phyloP scores from a whole-genome alignment of 2,329 filamentous ascomycete genomes.

The Hymenoscyphus fructigenus region DNA sequence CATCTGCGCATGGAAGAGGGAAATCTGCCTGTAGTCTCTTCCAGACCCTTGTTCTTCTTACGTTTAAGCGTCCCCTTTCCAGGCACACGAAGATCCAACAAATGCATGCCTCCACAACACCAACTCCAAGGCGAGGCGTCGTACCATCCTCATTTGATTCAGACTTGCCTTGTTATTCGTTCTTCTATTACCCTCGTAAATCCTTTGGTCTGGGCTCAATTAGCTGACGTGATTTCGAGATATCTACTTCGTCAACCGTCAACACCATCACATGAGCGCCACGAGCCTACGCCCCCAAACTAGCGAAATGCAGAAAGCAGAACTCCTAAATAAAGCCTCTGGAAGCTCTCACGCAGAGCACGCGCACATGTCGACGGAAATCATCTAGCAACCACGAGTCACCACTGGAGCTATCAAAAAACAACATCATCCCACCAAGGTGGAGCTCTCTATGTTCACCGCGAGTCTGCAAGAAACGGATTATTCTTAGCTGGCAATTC shows the following conservation, averaged over 20 bases:
- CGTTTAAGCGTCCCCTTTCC: slow-evolving; percentile 13
- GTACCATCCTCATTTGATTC: not conserved
- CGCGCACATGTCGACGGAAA: not conserved
- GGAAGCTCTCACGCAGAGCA: not conserved
- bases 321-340: slow-evolving; percentile 1
- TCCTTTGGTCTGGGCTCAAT: not conserved
- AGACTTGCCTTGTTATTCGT: not conserved
- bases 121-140: not conserved
- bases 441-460: not conserved
- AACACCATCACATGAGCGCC: not conserved
- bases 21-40: not conserved
- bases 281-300: not conserved
- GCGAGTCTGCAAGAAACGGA: slow-evolving; percentile 6
- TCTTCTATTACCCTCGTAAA: not conserved
- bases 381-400: not conserved
- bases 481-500: not conserved
- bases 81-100: slow-evolving; percentile 1
- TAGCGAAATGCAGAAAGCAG: not conserved
- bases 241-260: not conserved
- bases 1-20: not conserved
- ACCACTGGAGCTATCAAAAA: not conserved
- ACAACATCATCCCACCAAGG: not conserved
- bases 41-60: slow-evolving; percentile 12
- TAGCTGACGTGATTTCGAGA: not conserved
- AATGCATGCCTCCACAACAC: not conserved